Evolutionary conservation across 345 rosid species (phyloP), one percentile per base, ranked within the genome.

Genomic region (Camelina laxa): DNA sequence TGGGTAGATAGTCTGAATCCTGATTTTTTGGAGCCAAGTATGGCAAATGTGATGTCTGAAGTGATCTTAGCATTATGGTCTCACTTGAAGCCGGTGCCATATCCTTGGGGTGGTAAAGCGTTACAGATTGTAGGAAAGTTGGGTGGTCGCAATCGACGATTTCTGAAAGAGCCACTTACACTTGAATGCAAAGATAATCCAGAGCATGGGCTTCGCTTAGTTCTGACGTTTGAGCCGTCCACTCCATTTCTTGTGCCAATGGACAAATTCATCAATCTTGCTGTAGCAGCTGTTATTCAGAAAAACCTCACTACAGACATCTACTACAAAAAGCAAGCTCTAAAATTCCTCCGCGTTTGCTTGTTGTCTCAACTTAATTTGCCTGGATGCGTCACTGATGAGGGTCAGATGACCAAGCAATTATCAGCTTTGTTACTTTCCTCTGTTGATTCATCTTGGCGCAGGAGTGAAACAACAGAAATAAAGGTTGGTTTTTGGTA

Each of bases 1-100:
- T 95, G 99, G 99, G 97, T 95, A 11, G 99, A 92, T 78, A 92
- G 97, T 81, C 84, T 95, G 70, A 95, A 95, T 87, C 99, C 99
- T 45, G 99, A 90, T 74, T 95, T 92, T 84, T 74, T 95, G 78
- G 99, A 95, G 82, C 97, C 99, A 41, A 92, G 93, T 71, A 95
- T 95, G 97, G 97, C 93, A 39, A 90, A 84, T 83, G 97, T 95
- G 47, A 92, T 90, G 91, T 90, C 97, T 6, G 97, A 92, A 82
- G 90, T 92, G 84, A 90, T 95, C 84, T 88, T 95, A 79, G 97
- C 98, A 65, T 78, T 95, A 67, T 95, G 98, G 99, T 89, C 96
- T 81, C 96, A 92, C 82, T 75, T 95, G 84, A 88, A 89, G 81
- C 96, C 99, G 70, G 85, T 81, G 41, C 97, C 97, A 12, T 89